A percentile compares a stretch with the other conserved stretches of the same genome.
Evolutionary conservation across 371 early-diverging fungal genomes (phyloP).

Genomic region (Mucor velutinosus): DNA sequence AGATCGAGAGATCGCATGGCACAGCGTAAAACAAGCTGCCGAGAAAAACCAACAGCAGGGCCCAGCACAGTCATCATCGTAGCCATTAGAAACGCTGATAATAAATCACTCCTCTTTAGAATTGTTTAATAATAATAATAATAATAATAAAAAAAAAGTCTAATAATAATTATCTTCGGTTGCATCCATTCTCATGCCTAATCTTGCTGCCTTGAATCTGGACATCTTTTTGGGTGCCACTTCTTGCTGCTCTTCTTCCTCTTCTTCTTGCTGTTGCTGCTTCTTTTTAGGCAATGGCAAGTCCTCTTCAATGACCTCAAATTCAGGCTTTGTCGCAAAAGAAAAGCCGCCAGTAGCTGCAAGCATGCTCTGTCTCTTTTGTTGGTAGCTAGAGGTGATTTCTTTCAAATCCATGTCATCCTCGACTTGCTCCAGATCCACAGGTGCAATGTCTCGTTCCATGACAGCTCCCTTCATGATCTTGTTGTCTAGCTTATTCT

Average conservation of each 20-base stretch:
- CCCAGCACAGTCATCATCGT: neutral
- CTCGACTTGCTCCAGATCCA: conserved; percentile 57
- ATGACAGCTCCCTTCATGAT: conserved; percentile 58
- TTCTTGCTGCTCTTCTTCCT: conserved; percentile 18
- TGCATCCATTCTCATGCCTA: conserved; percentile 19
- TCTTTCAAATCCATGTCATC: conserved; percentile 64
- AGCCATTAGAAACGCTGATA: too few species aligned
- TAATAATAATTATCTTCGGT: conserved; percentile 2
- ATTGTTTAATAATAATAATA: neutral
- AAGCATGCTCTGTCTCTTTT: conserved; percentile 34
- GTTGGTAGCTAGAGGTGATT: conserved; percentile 38
- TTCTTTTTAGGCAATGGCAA: conserved; percentile 36
- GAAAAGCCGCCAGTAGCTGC: conserved; percentile 44
- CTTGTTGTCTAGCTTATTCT: conserved; percentile 49
- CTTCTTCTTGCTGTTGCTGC: conserved; percentile 14
- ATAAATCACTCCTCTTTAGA: neutral
- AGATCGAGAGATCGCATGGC: neutral
- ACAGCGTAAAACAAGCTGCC: conserved; percentile 3
- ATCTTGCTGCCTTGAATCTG: conserved; percentile 50
- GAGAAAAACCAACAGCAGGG: neutral
- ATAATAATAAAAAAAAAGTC: neutral
- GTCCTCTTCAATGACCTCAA: conserved; percentile 52
- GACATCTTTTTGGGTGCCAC: conserved; percentile 43
- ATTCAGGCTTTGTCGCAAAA: conserved; percentile 44
- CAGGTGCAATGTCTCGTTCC: conserved; percentile 53